These are phyloP conservation scores for Betula pendula DNA, from an alignment of 306 rosid genomes.

Conservation along the genomic window DNA sequence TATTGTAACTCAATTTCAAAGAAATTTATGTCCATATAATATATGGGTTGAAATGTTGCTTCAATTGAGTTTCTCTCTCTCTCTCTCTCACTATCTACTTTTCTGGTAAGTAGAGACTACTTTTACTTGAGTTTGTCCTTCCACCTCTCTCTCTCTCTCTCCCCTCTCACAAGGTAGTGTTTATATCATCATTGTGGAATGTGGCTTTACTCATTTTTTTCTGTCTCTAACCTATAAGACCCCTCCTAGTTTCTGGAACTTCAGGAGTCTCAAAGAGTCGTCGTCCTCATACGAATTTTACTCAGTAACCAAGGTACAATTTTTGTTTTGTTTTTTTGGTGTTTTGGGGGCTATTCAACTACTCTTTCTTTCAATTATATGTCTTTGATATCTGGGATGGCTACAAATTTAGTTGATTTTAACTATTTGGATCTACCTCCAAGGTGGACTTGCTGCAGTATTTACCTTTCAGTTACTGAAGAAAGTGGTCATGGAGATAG, in stretches of 20 bases:
- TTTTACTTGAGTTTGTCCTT: slow-evolving; percentile 40
- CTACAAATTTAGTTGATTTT: slow-evolving; percentile 22
- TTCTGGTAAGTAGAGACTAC: background rate
- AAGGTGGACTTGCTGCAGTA: slow-evolving; percentile 21
- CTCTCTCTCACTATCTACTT: background rate
- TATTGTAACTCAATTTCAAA: too few species aligned
- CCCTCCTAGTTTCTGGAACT: slow-evolving; percentile 39
- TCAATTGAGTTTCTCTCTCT: slow-evolving; percentile 37
- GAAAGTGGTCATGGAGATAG: slow-evolving; percentile 62
- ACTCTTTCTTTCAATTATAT: slow-evolving; percentile 8
- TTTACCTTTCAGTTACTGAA: slow-evolving; percentile 44
- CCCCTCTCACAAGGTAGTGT: slow-evolving; percentile 29
- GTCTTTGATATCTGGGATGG: slow-evolving; percentile 25
- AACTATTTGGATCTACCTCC: slow-evolving; percentile 40
- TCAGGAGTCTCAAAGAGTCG: slow-evolving; percentile 27
- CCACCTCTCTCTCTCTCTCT: slow-evolving; percentile 18
- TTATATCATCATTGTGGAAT: slow-evolving; percentile 38
- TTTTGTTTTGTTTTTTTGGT: background rate
- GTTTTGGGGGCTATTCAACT: background rate
- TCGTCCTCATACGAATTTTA: slow-evolving; percentile 26
- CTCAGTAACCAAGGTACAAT: slow-evolving; percentile 28
- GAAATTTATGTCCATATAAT: background rate
- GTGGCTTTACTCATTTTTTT: slow-evolving; percentile 38
- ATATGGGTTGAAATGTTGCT: slow-evolving; percentile 11
- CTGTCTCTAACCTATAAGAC: slow-evolving; percentile 35